Base-by-base conservation (phyloP, 805 yeast genomes). In the Metschnikowia bowlesiae region DNA sequence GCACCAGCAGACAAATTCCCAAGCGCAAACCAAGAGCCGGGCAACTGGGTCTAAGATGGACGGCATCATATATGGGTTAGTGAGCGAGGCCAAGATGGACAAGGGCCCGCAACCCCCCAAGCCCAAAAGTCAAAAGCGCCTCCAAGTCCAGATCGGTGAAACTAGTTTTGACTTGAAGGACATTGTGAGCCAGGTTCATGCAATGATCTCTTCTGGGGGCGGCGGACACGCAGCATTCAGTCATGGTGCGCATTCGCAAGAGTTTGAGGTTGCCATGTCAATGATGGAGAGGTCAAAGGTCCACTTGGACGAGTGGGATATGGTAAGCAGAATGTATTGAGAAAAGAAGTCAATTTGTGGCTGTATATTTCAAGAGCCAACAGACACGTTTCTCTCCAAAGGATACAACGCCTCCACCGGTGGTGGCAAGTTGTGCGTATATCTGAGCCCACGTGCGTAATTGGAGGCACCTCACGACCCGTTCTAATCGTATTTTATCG, bases 261-360 rank as follows among this genome's bases (percentile, higher is more conserved):
- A 40, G 4, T 33, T 32, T 33, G 52, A 40, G 35, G 45, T 52
- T 8, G 35, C 46, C 28, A 30, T 45, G 11, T 51, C 54, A 14
- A 52, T 57, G 52, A 52, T 62, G 52, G 59, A 62, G 44, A 67
- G 66, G 44, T 57, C 65, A 3, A 63, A 61, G 46, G 51, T 56
- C 9, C 67, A 61, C 46, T 48, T 62, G 10, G 66, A 67, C 32
- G 73, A 69, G 29, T 69, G 74, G 74, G 73, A 68, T 47, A 59
- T 68, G 46, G 68, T 69, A 6, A 66, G 71, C 50, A 59, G 63
- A 33, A 60, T 66, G 60, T 57, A 62, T 37, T 49, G 28, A 30
- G 5, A 11, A 38, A 7, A 0, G 10, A 22, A 28, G 5, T 14
- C 9, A 26, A 9, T 14, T 32, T 14, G 22, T 35, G 3, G 4